Conservation (phyloP, 495 filamentous ascomycete species). For the Parathielavia hyrcaniae region DNA sequence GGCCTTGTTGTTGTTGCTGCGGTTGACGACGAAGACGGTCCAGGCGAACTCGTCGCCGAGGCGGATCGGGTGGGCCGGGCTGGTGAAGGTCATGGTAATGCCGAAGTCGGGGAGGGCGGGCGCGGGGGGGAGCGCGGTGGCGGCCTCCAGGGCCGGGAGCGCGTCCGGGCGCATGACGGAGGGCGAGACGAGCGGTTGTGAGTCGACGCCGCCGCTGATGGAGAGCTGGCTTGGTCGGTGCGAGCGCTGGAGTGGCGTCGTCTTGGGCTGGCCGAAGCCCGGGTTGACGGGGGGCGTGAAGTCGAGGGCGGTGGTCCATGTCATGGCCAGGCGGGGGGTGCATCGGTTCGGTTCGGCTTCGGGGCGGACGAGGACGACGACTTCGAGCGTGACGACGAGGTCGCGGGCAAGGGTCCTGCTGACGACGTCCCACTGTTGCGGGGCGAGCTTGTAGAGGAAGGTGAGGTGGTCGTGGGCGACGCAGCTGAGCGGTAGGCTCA, state of each 20-base stretch:
- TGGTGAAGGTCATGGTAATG: slow-evolving; percentile 66
- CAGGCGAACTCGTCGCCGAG: slow-evolving; percentile 78
- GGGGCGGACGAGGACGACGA: slow-evolving; percentile 54
- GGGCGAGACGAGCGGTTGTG: slow-evolving; percentile 40
- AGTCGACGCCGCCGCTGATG: slow-evolving; percentile 41
- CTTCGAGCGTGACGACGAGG: slow-evolving; percentile 57
- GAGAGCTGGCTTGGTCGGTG: slow-evolving; percentile 58
- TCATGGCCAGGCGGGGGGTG: slow-evolving; percentile 66
- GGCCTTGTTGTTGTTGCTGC: slow-evolving; percentile 38
- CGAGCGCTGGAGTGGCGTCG: slow-evolving; percentile 57
- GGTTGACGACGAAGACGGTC: slow-evolving; percentile 85
- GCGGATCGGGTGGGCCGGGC: slow-evolving; percentile 46
- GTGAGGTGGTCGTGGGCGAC: slow-evolving; percentile 79
- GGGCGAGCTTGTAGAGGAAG: slow-evolving; percentile 71
- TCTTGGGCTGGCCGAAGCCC: slow-evolving; percentile 46
- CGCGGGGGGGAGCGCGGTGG: slow-evolving; percentile 41
- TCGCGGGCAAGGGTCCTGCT: slow-evolving; percentile 46
- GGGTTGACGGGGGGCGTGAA: slow-evolving; percentile 65
- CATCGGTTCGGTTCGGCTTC: slow-evolving; percentile 45
- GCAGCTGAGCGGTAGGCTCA: slow-evolving; percentile 60
- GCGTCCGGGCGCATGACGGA: slow-evolving; percentile 47
- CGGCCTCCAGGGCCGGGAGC: slow-evolving; percentile 48
- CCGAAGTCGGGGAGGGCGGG: slow-evolving; percentile 54
- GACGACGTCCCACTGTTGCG: slow-evolving; percentile 54
- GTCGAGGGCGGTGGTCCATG: slow-evolving; percentile 76